phyloP scores from a whole-genome alignment of 2,329 filamentous ascomycete species.

The Aspergillus jensenii region DNA sequence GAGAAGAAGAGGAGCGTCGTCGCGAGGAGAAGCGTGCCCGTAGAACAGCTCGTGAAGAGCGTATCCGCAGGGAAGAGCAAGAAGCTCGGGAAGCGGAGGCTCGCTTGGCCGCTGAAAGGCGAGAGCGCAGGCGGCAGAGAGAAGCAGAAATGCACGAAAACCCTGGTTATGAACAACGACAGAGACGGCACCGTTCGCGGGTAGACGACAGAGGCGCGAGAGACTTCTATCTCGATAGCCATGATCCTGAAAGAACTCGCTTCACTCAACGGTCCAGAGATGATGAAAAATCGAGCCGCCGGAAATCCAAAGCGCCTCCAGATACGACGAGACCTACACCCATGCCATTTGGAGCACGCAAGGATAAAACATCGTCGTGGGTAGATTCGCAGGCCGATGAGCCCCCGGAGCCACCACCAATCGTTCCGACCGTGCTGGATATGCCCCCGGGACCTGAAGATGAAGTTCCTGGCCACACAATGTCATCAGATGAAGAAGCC shows the following conservation, averaged over 20 bases:
- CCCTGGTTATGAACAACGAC: slow-evolving; percentile 26
- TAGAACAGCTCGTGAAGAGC: slow-evolving; percentile 36
- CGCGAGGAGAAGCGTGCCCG: slow-evolving; percentile 34
- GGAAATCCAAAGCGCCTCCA: slow-evolving; percentile 32
- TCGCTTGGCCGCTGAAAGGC: slow-evolving; percentile 37
- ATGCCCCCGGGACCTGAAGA: slow-evolving; percentile 31
- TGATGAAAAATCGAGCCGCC: slow-evolving; percentile 33
- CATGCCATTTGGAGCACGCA: slow-evolving; percentile 36
- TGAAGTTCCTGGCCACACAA: slow-evolving; percentile 32
- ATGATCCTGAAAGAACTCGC: slow-evolving; percentile 26
- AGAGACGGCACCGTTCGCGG: slow-evolving; percentile 34
- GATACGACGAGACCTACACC: slow-evolving; percentile 25
- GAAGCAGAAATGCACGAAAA: slow-evolving; percentile 31
- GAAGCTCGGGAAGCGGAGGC: slow-evolving; percentile 60
- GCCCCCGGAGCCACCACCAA: slow-evolving; percentile 48
- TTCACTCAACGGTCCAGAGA: slow-evolving; percentile 36
- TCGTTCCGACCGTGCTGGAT: slow-evolving; percentile 49
- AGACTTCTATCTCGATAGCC: slow-evolving; percentile 27
- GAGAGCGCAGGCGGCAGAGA: slow-evolving; percentile 40
- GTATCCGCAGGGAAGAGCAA: slow-evolving; percentile 46
- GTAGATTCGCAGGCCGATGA: slow-evolving; percentile 49
- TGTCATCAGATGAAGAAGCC: slow-evolving; percentile 46
- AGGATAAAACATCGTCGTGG: slow-evolving; percentile 53
- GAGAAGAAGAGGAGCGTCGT: slow-evolving; percentile 30
- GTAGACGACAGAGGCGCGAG: slow-evolving; percentile 28